Evolutionary conservation across 2,329 filamentous ascomycete species (phyloP), one percentile per base, ranked within the genome.

Genomic region (Diaporthe australafricana): DNA sequence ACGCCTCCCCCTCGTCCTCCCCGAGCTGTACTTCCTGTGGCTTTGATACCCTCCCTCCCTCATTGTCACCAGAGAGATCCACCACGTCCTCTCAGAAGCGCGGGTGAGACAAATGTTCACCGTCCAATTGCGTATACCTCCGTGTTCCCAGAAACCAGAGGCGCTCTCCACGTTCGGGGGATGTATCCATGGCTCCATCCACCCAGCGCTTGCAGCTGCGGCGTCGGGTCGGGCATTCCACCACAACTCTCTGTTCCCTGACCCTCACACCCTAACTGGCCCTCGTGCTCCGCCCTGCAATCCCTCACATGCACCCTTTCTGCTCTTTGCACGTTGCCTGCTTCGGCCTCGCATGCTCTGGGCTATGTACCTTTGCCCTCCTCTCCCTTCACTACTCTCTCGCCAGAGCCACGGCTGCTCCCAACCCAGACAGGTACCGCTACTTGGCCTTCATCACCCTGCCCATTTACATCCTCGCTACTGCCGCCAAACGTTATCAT

Each of bases 131-230:
- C 42, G 30, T 63, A 48, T 48, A 48, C 52, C 53, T 55, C 42
- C 30, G 35, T 69, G 42, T 69, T n/a, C 27, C 42, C n/a, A 40
- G 22, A 42, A 25, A 35, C 53, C 40, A 57, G 25, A 57, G 42
- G 53, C 53, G 32, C 45, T 50, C 42, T 60, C 42, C 66, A 68
- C 30, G 66, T 38, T n/a, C 40, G 40, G 48, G 30, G n/a, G 52
- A 57, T 50, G 52, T 68, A 57, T 68, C 40, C 55, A 68, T 63
- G 42, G 27, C 60, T 63, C 57, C 66, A 47, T 69, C 42, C 20
- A 40, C 55, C 55, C 52, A 69, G 53, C 53, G 42, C 66, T 50
- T 69, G 66, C 55, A 69, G 52, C 66, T 69, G 66, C 66, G 53
- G 66, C 66, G 42, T 57, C 40, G 53, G 66, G 42, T 57, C 40